Evolutionary conservation across 2,329 filamentous ascomycete genomes (phyloP), one percentile per base, ranked within the genome.

Genomic region (Tolypocladium cylindrosporum): DNA sequence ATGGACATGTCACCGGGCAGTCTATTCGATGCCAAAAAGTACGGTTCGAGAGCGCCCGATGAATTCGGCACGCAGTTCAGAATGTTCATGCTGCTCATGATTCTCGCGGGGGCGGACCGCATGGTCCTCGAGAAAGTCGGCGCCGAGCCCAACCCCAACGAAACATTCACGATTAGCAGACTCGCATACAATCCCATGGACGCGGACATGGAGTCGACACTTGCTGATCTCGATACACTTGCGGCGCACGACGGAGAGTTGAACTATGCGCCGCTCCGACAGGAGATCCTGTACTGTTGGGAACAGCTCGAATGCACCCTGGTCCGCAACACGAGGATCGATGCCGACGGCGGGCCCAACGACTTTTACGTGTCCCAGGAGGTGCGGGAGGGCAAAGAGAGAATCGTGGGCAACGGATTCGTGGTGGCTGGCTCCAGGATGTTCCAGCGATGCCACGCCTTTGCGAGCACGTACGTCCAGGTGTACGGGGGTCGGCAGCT

Each of bases 81-180:
- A 16, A 58, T 61, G 14, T 64, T 67, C 40, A 56, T 65, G 40
- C 37, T 64, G 40, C 57, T 66, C n/a, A 58, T 64, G 59, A 62
- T 67, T 7, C 59, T 66, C 52, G 66, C 70, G 7, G 70, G 68
- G 55, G 72, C 71, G 19, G 74, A 73, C 58, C 67, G 68, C 27
- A 67, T 64, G 40, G 66, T 69, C 2, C 68, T 68, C 40, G 60
- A 67, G 55, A 66, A 71, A 34, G 58, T 71, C 63, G 62, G 61
- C 60, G 55, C 72, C 64, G 24, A 67, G n/a, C 52, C 55, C 24
- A 55, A 55, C 4, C 41, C 59, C 36, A 51, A 58, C 19, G 41
- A 55, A 13, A 55, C 57, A 4, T 37, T 61, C 13, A 59, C 54
- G 13, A 54, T 61, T n/a, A 60, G 57, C 58, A 31, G 53, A 24